These are phyloP conservation scores for Paxillus ammoniavirescens DNA, from an alignment of 768 basidiomycete species.

Conservation along the genomic window DNA sequence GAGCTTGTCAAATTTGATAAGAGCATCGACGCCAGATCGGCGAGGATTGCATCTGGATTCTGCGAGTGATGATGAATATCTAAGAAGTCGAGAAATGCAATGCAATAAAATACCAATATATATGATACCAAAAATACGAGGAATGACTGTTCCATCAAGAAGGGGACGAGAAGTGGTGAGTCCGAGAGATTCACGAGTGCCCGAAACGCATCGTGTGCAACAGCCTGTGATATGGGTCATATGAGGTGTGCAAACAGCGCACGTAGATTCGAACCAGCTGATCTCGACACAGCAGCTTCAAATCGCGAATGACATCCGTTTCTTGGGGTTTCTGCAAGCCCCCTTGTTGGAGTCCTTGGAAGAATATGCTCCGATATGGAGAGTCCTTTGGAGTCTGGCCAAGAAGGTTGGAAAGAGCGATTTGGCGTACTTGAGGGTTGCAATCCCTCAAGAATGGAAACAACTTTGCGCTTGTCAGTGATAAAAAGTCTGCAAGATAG, in stretches of 20 bases:
- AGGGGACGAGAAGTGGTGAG: constrained; percentile 61
- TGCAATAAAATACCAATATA: constrained; percentile 66
- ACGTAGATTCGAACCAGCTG: constrained; percentile 59
- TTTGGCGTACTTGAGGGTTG: constrained; percentile 84
- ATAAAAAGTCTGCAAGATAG: background rate
- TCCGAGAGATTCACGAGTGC: constrained; percentile 94
- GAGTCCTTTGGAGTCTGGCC: constrained; percentile 74
- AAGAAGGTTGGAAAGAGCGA: constrained; percentile 82
- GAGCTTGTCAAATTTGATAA: constrained; percentile 91
- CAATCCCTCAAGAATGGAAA: constrained; percentile 81
- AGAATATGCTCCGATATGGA: constrained; percentile 73
- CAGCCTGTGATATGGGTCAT: constrained; percentile 48
- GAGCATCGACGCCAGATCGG: constrained; percentile 95
- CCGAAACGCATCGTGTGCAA: constrained; percentile 93
- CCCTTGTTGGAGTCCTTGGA: constrained; percentile 55
- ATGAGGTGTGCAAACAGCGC: constrained; percentile 9
- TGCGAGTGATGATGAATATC: constrained; percentile 31
- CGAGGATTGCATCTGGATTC: constrained; percentile 89
- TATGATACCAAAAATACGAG: constrained; percentile 84
- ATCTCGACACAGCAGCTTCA: constrained; percentile 87
- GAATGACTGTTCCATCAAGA: constrained; percentile 72
- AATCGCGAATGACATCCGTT: constrained; percentile 68
- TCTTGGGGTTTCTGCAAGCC: constrained; percentile 61
- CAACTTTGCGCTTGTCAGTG: constrained; percentile 47
- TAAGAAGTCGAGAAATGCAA: background rate